phyloP scores from a whole-genome alignment of 768 basidiomycete genomes.

The Tulasnella sp. region DNA sequence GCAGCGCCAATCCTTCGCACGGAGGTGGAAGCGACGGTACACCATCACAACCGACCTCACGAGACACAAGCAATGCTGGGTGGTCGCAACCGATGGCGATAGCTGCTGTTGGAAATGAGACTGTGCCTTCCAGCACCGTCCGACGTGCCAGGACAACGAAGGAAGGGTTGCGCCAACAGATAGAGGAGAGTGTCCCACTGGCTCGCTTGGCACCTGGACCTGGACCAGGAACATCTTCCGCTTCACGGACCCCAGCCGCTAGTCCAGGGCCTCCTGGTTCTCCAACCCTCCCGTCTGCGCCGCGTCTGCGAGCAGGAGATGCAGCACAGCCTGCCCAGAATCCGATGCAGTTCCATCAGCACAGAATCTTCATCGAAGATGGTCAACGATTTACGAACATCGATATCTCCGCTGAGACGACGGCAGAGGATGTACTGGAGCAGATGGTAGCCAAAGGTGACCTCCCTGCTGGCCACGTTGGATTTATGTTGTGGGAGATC shows the following conservation, averaged over 20 bases:
- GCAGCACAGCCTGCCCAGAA: neutral
- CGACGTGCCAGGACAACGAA: too few relatives aligned
- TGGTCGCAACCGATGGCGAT: too few relatives aligned
- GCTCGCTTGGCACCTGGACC: too few relatives aligned
- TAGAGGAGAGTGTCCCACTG: neutral
- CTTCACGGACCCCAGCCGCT: neutral
- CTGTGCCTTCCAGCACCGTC: too few relatives aligned
- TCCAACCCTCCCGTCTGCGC: neutral
- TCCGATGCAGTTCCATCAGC: constrained; percentile 6
- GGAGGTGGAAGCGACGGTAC: neutral
- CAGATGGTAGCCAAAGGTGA: constrained; percentile 55
- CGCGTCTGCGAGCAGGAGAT: neutral
- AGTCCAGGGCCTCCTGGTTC: neutral
- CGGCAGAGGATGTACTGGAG: constrained; percentile 59
- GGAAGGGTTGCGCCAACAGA: too few relatives aligned
- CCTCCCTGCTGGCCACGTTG: constrained; percentile 35
- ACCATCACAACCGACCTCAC: neutral
- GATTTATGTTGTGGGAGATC: constrained; percentile 86
- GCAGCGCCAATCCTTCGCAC: neutral
- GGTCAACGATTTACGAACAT: constrained; percentile 66
- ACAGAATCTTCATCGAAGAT: constrained; percentile 62
- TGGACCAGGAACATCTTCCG: too few relatives aligned
- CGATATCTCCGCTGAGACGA: constrained; percentile 54
- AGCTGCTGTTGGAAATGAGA: too few relatives aligned
- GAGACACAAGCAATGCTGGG: neutral